Conservation (phyloP, 108 stramenopile genomes). For the Stephanodiscus minutulus region DNA sequence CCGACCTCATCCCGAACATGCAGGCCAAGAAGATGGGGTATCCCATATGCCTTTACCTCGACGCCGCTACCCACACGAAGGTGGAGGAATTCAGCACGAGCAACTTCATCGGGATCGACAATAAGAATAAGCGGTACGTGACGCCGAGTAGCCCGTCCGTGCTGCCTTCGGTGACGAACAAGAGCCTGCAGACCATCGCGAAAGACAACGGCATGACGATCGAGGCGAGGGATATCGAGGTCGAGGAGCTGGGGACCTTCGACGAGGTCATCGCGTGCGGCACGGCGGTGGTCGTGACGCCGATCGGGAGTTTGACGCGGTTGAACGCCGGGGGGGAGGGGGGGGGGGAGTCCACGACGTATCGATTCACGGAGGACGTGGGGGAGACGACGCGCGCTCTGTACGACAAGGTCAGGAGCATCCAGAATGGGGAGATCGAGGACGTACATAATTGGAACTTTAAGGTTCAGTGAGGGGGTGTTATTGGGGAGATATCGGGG, state of each 20-base stretch:
- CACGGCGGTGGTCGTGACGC: constrained; percentile 98
- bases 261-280: constrained; percentile 97
- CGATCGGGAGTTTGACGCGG: constrained; percentile 84
- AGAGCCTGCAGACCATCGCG: constrained; percentile 94
- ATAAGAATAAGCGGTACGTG: constrained; percentile 76
- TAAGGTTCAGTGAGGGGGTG: constrained; percentile 44
- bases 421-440: constrained; percentile 93
- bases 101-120: constrained; percentile 96
- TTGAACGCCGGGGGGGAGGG: constrained; percentile 43
- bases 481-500: neutral
- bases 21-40: constrained; percentile 94
- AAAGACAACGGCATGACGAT: constrained; percentile 89
- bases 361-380: constrained; percentile 78
- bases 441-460: constrained; percentile 93
- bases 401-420: constrained; percentile 85
- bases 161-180: constrained; percentile 96
- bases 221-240: constrained; percentile 76
- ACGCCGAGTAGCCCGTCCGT: constrained; percentile 93
- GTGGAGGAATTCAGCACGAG: constrained; percentile 98
- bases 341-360: constrained; percentile 57
- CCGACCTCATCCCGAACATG: constrained; percentile 96
- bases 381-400: constrained; percentile 83
- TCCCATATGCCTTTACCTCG: constrained; percentile 95
- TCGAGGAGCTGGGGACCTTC: constrained; percentile 85
- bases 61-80: constrained; percentile 88